Conservation (phyloP, 805 yeast species). For the Metschnikowia colocasiae region DNA sequence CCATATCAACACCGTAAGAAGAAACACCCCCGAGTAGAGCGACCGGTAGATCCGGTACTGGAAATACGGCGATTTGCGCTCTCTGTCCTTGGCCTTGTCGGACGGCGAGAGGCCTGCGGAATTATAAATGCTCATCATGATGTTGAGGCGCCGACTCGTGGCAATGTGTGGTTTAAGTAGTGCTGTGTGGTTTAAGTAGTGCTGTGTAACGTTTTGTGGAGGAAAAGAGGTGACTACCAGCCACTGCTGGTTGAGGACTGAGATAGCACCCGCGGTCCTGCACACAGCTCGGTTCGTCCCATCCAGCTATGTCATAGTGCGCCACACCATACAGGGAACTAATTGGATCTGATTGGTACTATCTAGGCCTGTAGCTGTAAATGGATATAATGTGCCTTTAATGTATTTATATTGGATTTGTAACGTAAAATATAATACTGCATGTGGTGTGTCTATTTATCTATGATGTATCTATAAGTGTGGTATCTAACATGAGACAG, state of each 20-base stretch:
- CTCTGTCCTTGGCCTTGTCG: constrained; percentile 2
- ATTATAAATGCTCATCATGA: not conserved
- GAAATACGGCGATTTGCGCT: constrained; percentile 11
- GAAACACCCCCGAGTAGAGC: constrained; percentile 10
- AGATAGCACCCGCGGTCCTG: not conserved
- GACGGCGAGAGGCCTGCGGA: not conserved
- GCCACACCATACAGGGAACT: not conserved
- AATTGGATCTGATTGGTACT: not conserved
- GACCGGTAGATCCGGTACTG: constrained; percentile 11
- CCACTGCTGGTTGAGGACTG: not conserved
- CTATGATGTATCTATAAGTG: too few species aligned
- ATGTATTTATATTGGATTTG: too few species aligned
- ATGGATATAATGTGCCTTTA: too few species aligned
- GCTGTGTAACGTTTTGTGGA: not conserved
- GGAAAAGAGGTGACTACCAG: not conserved
- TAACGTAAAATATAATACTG: too few species aligned
- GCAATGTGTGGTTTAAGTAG: not conserved
- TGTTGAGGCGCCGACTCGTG: not conserved
- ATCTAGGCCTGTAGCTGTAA: too few species aligned
- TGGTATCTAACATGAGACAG: too few species aligned
- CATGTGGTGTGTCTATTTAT: too few species aligned
- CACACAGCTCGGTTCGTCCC: not conserved
- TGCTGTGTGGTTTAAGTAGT: not conserved
- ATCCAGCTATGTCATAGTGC: constrained; percentile 1
- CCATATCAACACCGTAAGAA: constrained; percentile 34